Percentiles rank a stretch among this genome's conserved stretches.
Conservation (phyloP, 1,284 basidiomycete genomes). For the Mycena sp. region DNA sequence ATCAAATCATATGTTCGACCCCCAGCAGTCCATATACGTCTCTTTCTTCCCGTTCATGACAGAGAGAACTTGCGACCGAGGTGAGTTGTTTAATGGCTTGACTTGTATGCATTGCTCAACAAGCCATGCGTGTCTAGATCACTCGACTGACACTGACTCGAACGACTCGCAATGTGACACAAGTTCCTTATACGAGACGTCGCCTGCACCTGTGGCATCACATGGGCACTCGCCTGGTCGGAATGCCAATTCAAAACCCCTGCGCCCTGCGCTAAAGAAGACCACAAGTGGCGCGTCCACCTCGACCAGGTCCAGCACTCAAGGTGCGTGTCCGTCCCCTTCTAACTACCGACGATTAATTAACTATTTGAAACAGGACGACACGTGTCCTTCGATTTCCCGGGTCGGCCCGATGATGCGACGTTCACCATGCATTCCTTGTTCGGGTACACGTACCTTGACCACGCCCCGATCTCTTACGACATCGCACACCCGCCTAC, state of each 20-base stretch:
- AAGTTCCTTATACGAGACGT: slow-evolving; percentile 20
- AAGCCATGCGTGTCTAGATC: background rate
- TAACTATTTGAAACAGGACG: slow-evolving; percentile 37
- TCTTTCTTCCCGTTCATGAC: too few species aligned
- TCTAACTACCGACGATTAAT: background rate
- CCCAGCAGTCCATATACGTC: too few species aligned
- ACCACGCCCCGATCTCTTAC: slow-evolving; percentile 68
- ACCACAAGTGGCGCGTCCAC: slow-evolving; percentile 19
- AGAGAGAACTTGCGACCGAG: too few species aligned
- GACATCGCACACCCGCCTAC: slow-evolving; percentile 68
- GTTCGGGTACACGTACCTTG: slow-evolving; percentile 61
- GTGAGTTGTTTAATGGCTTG: background rate
- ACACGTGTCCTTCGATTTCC: slow-evolving; percentile 52
- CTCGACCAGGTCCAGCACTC: slow-evolving; percentile 10
- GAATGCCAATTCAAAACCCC: slow-evolving; percentile 11
- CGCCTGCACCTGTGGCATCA: too few species aligned
- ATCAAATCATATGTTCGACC: too few species aligned
- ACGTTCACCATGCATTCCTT: slow-evolving; percentile 60
- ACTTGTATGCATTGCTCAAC: background rate
- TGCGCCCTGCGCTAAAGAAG: slow-evolving; percentile 29
- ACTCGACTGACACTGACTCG: slow-evolving; percentile 16
- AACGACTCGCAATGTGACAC: slow-evolving; percentile 22
- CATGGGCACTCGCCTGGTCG: background rate
- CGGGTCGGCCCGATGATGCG: slow-evolving; percentile 27
- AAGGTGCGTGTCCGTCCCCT: slow-evolving; percentile 15